A percentile compares a stretch with the other conserved stretches of the same genome.
Conservation (phyloP, 2,329 filamentous ascomycete species). For the Mycosphaerella arachidis region DNA sequence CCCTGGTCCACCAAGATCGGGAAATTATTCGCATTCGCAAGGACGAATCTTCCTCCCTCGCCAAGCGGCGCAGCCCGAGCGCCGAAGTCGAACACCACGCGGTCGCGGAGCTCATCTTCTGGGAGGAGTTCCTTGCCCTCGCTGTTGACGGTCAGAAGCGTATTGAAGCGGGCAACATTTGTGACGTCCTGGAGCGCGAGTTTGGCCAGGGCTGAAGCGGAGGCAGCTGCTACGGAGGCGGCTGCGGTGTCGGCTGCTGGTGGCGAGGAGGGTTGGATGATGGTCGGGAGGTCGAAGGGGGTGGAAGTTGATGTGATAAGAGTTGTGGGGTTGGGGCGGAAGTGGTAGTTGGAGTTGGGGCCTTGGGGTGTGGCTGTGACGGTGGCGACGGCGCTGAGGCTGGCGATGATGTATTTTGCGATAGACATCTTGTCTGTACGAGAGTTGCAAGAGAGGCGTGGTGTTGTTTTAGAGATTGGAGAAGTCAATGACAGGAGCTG, state of each 20-base stretch:
- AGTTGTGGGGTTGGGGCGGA: not conserved
- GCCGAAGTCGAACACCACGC: slow-evolving; percentile 17
- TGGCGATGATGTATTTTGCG: slow-evolving; percentile 15
- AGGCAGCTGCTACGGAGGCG: slow-evolving; percentile 7
- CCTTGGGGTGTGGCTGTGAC: slow-evolving; percentile 12
- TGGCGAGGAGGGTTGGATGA: slow-evolving; percentile 7
- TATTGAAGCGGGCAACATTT: slow-evolving; percentile 15
- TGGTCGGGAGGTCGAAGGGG: slow-evolving; percentile 8
- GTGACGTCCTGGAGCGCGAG: slow-evolving; percentile 10
- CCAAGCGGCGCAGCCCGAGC: slow-evolving; percentile 5
- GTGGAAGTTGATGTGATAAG: not conserved
- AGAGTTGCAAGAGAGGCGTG: no score
- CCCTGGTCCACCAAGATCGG: slow-evolving; percentile 17
- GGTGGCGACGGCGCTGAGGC: slow-evolving; percentile 13
- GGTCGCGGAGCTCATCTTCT: slow-evolving; percentile 6
- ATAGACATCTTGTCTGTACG: slow-evolving; percentile 5
- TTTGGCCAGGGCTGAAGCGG: slow-evolving; percentile 11
- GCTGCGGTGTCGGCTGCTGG: slow-evolving; percentile 7
- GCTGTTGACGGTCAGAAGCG: slow-evolving; percentile 12
- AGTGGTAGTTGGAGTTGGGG: not conserved
- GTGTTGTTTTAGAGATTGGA: no score
- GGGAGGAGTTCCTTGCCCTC: slow-evolving; percentile 9
- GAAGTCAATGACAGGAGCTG: not conserved
- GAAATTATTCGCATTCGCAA: slow-evolving; percentile 17
- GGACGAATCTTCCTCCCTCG: slow-evolving; percentile 11